A percentile compares a stretch with the other conserved stretches of the same genome.
Evolutionary conservation across 768 basidiomycete genomes (phyloP).

Genomic region (Termitomyces sp.): DNA sequence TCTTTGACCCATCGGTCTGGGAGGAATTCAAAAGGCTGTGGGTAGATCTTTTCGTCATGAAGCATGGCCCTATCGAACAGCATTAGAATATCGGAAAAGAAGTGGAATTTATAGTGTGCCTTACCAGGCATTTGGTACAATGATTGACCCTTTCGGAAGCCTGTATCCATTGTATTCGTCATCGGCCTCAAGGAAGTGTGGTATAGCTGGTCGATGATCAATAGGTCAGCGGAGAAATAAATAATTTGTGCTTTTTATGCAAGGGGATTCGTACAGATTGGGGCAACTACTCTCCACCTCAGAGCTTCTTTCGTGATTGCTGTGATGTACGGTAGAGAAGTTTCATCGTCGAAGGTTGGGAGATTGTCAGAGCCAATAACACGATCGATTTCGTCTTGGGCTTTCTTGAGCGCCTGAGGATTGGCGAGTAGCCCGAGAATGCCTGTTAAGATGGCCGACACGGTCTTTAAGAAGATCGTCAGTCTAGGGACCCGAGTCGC

Average conservation of each 20-base stretch:
- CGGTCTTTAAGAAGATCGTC: constrained; percentile 15
- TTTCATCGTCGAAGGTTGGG: constrained; percentile 23
- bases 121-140: constrained; percentile 26
- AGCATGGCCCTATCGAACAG: constrained; percentile 24
- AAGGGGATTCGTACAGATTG: constrained; percentile 14
- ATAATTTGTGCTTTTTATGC: too few species aligned
- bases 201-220: constrained; percentile 17
- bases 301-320: constrained; percentile 28
- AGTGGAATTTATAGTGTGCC: neutral
- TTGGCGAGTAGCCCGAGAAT: constrained; percentile 23
- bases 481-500: neutral
- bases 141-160: constrained; percentile 26
- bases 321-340: constrained; percentile 24
- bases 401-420: constrained; percentile 20
- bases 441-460: constrained; percentile 15
- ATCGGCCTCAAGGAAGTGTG: constrained; percentile 23
- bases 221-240: neutral
- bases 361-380: constrained; percentile 22
- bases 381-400: constrained; percentile 19
- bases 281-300: constrained; percentile 20
- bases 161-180: constrained; percentile 28
- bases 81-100: neutral
- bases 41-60: constrained; percentile 25
- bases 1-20: constrained; percentile 32
- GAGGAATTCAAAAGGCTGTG: constrained; percentile 23